Evolutionary conservation across 2,329 filamentous ascomycete species (phyloP).

Genomic region (Colletotrichum incanum): DNA sequence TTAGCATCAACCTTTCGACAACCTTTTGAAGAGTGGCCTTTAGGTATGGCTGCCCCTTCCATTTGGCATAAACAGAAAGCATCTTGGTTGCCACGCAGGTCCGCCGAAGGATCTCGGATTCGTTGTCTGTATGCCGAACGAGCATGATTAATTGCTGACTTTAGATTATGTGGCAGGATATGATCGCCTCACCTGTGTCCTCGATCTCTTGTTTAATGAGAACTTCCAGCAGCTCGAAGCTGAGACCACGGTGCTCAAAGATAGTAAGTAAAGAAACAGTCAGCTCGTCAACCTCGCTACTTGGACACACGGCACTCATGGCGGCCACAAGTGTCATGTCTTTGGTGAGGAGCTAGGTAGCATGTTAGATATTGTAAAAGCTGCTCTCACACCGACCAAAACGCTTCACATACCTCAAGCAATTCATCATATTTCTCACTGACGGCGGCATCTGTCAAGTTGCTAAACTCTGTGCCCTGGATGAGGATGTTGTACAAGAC

Average conservation of each 20-base stretch:
- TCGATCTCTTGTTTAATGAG: constrained; percentile 79
- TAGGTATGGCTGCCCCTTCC: constrained; percentile 77
- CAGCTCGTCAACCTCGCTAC: constrained; percentile 78
- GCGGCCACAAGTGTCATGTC: constrained; percentile 75
- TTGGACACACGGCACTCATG: constrained; percentile 77
- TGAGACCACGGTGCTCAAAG: constrained; percentile 77
- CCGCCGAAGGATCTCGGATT: constrained; percentile 77
- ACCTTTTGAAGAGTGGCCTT: constrained; percentile 77
- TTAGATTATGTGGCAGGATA: background rate
- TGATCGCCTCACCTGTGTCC: constrained; percentile 68
- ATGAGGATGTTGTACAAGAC: constrained; percentile 80
- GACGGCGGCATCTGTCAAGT: constrained; percentile 76
- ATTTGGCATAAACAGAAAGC: constrained; percentile 80
- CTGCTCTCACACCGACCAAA: constrained; percentile 14
- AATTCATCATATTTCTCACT: constrained; percentile 79
- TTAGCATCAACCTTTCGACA: constrained; percentile 76
- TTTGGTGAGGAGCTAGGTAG: constrained; percentile 69
- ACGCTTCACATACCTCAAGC: constrained; percentile 63
- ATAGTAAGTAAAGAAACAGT: constrained; percentile 78
- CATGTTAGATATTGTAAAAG: constrained; percentile 31
- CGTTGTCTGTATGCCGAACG: constrained; percentile 66
- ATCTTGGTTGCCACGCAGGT: constrained; percentile 82
- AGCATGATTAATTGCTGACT: background rate
- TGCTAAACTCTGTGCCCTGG: constrained; percentile 81
- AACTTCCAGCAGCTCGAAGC: constrained; percentile 75